Evolutionary conservation across 2,329 filamentous ascomycete genomes (phyloP).

Genomic region (Fusarium azukiicola): DNA sequence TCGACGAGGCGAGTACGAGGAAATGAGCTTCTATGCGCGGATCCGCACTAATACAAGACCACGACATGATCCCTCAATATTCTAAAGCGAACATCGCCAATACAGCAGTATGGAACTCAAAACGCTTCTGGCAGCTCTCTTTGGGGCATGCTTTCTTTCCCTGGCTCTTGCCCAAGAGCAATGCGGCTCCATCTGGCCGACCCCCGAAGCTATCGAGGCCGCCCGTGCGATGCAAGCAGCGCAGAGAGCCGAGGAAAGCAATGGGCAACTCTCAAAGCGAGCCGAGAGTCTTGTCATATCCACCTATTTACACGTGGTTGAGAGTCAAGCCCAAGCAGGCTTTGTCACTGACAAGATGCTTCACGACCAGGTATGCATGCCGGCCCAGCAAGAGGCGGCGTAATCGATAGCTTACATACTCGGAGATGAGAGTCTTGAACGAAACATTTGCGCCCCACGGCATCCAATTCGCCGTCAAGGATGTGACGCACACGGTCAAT

Average conservation of each 20-base stretch:
- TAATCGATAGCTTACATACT: background rate
- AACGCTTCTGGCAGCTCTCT: background rate
- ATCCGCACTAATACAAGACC: background rate
- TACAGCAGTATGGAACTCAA: background rate
- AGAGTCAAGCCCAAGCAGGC: constrained; percentile 3
- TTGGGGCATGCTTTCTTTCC: background rate
- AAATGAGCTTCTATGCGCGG: background rate
- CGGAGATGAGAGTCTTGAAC: constrained; percentile 62
- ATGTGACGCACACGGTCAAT: constrained; percentile 68
- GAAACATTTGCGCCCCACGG: constrained; percentile 63
- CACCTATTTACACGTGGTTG: constrained; percentile 13
- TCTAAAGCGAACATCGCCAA: background rate
- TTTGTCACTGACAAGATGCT: constrained; percentile 21
- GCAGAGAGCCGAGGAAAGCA: background rate
- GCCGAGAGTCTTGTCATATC: background rate
- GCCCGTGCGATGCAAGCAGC: constrained; percentile 11
- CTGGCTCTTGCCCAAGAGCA: background rate
- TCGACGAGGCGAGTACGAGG: constrained; percentile 3
- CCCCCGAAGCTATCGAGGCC: background rate
- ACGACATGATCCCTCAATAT: background rate
- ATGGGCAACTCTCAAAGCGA: background rate
- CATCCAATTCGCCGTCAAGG: constrained; percentile 67
- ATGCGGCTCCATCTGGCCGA: background rate
- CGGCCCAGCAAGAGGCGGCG: too few species aligned
- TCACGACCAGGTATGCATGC: background rate